Percentiles rank a stretch among this genome's conserved stretches.
Evolutionary conservation across 2,329 filamentous ascomycete species (phyloP).

Genomic region (Chaetomium sp.): DNA sequence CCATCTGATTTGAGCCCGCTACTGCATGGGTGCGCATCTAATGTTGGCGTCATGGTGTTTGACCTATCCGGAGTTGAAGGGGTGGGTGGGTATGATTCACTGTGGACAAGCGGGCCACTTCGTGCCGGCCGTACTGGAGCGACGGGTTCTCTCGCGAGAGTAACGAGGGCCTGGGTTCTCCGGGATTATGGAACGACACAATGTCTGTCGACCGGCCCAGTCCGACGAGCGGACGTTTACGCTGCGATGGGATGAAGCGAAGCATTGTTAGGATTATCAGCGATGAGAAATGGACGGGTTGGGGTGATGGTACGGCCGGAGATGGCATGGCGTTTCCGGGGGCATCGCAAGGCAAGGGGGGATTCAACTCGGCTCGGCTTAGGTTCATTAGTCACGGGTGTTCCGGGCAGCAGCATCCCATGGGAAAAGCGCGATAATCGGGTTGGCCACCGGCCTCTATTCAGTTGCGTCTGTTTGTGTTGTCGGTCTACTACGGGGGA

Average conservation of each 20-base stretch:
- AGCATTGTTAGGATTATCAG: slow-evolving; percentile 13
- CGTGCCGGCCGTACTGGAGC: background rate
- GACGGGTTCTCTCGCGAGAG: background rate
- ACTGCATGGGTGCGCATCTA: slow-evolving; percentile 23
- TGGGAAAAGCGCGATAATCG: background rate
- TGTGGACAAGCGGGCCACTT: background rate
- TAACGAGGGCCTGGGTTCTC: background rate
- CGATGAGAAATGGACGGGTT: background rate
- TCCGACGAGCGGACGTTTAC: background rate
- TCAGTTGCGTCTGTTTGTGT: background rate
- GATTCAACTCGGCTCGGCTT: background rate
- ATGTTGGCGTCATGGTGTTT: background rate
- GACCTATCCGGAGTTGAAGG: slow-evolving; percentile 7
- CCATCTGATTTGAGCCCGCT: slow-evolving; percentile 12
- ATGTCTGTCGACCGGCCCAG: background rate
- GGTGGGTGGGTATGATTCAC: slow-evolving; percentile 19
- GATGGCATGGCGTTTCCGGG: background rate
- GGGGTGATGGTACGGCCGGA: background rate
- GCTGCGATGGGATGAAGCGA: background rate
- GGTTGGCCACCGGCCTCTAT: background rate
- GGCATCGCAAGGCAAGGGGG: background rate
- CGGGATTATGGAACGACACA: background rate
- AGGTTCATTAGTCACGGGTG: background rate
- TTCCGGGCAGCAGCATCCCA: background rate
- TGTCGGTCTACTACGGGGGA: background rate